These are phyloP conservation scores for Cercophora sp. DNA, from an alignment of 495 filamentous ascomycete genomes.

Conservation along the genomic window DNA sequence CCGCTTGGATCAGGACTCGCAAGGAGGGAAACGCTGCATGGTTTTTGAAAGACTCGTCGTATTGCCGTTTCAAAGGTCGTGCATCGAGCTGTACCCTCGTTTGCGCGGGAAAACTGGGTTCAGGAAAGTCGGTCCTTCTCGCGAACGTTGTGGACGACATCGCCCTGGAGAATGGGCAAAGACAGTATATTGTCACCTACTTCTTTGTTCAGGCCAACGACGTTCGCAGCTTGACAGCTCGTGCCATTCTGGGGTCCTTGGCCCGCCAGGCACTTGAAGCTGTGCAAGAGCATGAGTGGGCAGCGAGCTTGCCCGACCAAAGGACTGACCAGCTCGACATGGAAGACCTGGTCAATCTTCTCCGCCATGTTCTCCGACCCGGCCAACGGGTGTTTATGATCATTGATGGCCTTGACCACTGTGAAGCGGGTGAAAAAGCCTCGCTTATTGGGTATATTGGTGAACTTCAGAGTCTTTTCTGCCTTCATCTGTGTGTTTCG, in stretches of 20 bases:
- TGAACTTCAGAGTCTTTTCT: conserved; percentile 19
- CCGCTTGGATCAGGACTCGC: conserved; percentile 8
- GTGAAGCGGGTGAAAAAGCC: conserved; percentile 21
- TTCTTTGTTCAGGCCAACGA: conserved; percentile 45
- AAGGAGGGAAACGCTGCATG: conserved; percentile 36
- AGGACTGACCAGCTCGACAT: neutral
- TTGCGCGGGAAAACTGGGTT: conserved; percentile 39
- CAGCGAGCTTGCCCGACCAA: conserved; percentile 11
- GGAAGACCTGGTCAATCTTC: conserved; percentile 16
- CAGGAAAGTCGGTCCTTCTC: conserved; percentile 40
- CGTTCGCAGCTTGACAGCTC: conserved; percentile 33
- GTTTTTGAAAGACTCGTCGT: conserved; percentile 25
- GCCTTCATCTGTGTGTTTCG: conserved; percentile 28
- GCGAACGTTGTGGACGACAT: conserved; percentile 44
- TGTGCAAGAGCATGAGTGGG: conserved; percentile 16
- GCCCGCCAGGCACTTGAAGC: conserved; percentile 35
- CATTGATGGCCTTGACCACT: conserved; percentile 40
- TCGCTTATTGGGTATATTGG: conserved; percentile 21
- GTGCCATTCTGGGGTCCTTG: conserved; percentile 37
- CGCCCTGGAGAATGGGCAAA: conserved; percentile 21
- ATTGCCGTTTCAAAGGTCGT: conserved; percentile 34
- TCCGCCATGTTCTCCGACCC: conserved; percentile 17
- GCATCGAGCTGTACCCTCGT: conserved; percentile 28
- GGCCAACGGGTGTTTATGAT: conserved; percentile 28
- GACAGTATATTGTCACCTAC: conserved; percentile 28